Evolutionary conservation across 345 rosid genomes (phyloP), one percentile per base, ranked within the genome.

Genomic region (Pugionium cornutum): DNA sequence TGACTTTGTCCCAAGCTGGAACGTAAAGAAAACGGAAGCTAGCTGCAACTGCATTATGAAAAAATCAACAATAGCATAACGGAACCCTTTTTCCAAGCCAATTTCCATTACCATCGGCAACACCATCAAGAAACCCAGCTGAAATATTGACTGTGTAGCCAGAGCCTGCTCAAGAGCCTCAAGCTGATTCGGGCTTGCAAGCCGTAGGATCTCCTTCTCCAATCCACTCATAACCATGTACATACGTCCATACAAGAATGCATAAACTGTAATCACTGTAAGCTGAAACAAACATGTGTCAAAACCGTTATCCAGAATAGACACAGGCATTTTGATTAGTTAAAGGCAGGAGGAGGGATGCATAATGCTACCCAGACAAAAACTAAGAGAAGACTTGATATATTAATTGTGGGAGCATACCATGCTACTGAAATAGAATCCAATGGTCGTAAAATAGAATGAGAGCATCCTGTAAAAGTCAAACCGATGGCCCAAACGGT

Each of bases 381-480:
- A 34, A 34, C 9, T 29, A 49, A 53, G 39, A 28, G 50, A 5
- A 35, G 6, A 61, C 40, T 9, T 46, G 49, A 45, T 42, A 58
- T 59, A 50, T 27, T 9, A 11, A 35, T 1, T 18, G 27, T 43
- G 36, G 54, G 39, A 62, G 27, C 81, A 52, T 85, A 94, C 97
- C 99, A 88, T 83, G 86, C 96, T 88, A 60, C 86, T 91, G 73
- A 94, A 87, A 69, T 91, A 94, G 87, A 88, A 94, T 63, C 97
- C 95, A 45, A 91, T 97, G 3, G 99, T 91, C 1, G 99, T 91
- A 54, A 85, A 94, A 72, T 88, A 94, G 82, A 94, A 88, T 5
- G 99, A 94, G 53, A 94, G 82, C 99, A 94, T 94, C 75, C 97
- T 83, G 52, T 82, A 94, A 83, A 94, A 94, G 78, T 94, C 97